Percentiles rank a stretch among this genome's conserved stretches.
phyloP scores from a whole-genome alignment of 1,139 yeast species.

The Suhomyces maxii region DNA sequence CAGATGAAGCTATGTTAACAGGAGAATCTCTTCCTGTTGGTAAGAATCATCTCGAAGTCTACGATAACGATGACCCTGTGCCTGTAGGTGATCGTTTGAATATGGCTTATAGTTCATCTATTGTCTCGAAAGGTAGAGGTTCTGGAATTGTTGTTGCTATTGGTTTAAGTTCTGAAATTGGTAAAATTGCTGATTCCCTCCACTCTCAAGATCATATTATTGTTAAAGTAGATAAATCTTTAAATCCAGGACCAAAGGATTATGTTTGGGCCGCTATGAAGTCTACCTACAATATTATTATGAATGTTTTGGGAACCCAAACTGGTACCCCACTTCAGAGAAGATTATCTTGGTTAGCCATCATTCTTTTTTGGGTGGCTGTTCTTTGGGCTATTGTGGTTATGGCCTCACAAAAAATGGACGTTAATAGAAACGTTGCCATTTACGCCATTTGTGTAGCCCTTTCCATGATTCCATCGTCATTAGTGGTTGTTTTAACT shows the following conservation, averaged over 20 bases:
- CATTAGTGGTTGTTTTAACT: conserved; percentile 76
- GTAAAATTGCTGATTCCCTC: conserved; percentile 70
- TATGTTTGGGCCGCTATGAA: conserved; percentile 17
- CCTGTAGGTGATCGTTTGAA: conserved; percentile 79
- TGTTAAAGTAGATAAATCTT: conserved; percentile 25
- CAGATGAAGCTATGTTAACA: conserved; percentile 78
- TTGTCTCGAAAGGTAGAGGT: conserved; percentile 78
- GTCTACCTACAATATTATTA: conserved; percentile 38
- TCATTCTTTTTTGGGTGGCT: conserved; percentile 66
- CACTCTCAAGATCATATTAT: conserved; percentile 30
- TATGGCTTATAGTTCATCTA: conserved; percentile 70
- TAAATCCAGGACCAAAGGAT: conserved; percentile 13
- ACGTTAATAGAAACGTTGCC: conserved; percentile 69
- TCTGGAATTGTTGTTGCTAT: conserved; percentile 66
- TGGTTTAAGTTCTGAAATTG: conserved; percentile 74
- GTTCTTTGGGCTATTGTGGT: conserved; percentile 76
- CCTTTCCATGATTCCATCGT: conserved; percentile 80
- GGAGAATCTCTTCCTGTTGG: conserved; percentile 81
- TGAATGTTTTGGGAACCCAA: conserved; percentile 71
- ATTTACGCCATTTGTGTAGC: conserved; percentile 84
- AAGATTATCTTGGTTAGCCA: conserved; percentile 68
- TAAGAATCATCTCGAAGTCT: conserved; percentile 49
- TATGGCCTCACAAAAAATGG: conserved; percentile 73
- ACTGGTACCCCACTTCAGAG: conserved; percentile 78
- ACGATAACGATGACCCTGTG: conserved; percentile 36